Conservation (phyloP, 768 basidiomycete species). For the Trametes coccinea region DNA sequence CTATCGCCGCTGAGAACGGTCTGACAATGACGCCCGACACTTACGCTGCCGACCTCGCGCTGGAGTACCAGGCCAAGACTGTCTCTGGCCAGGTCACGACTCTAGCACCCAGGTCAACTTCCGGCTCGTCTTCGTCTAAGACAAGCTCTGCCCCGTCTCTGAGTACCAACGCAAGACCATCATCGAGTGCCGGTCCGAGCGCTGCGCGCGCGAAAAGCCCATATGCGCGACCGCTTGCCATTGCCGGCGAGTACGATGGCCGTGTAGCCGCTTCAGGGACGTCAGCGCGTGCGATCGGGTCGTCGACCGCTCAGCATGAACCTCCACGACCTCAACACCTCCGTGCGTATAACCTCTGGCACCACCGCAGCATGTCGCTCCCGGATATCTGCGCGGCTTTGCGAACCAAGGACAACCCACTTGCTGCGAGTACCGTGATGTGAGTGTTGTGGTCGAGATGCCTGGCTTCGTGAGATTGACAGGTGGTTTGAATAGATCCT, state of each 20-base stretch:
- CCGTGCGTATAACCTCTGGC: conserved; percentile 50
- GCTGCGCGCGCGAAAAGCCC: background rate
- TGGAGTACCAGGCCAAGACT: conserved; percentile 13
- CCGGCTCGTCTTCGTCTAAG: background rate
- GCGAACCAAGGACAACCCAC: conserved; percentile 39
- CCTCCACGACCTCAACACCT: conserved; percentile 34
- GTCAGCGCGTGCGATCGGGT: background rate
- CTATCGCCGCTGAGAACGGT: conserved; percentile 31
- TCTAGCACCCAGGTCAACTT: background rate
- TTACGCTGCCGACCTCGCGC: conserved; percentile 33
- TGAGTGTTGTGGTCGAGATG: conserved; percentile 26
- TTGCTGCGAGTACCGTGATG: conserved; percentile 50
- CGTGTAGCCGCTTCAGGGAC: too few species aligned
- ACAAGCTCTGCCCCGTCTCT: background rate
- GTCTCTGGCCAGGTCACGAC: background rate
- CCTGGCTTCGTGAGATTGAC: background rate
- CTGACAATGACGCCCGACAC: conserved; percentile 21
- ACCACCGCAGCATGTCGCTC: conserved; percentile 36
- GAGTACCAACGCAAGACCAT: background rate
- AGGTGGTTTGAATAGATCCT: conserved; percentile 34
- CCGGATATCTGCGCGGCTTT: conserved; percentile 42
- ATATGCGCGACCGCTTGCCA: background rate
- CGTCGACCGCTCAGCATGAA: background rate
- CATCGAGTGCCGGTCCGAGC: background rate
- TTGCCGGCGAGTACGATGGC: too few species aligned